phyloP scores from a whole-genome alignment of 352 stramenopile genomes.

The Phytophthora pisi region DNA sequence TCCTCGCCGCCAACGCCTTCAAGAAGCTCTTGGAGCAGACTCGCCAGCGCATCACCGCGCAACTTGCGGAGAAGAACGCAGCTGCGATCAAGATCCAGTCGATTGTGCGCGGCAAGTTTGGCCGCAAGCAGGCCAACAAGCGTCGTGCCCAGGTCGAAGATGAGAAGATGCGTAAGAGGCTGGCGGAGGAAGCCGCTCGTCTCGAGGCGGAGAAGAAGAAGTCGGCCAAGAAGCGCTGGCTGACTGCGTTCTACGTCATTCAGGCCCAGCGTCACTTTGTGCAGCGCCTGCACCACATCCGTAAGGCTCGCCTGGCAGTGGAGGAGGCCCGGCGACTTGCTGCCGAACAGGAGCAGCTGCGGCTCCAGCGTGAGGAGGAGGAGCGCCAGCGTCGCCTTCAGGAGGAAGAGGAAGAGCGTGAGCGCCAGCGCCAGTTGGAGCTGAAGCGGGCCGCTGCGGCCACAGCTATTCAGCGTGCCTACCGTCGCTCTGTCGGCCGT shows the following conservation, averaged over 20 bases:
- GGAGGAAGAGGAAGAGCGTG: slow-evolving; percentile 64
- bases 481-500: slow-evolving; percentile 64
- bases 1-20: slow-evolving; percentile 75
- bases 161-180: slow-evolving; percentile 77
- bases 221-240: slow-evolving; percentile 82
- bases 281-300: slow-evolving; percentile 79
- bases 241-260: slow-evolving; percentile 66
- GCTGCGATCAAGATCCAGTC: slow-evolving; percentile 80
- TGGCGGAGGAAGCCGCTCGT: slow-evolving; percentile 78
- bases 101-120: slow-evolving; percentile 83
- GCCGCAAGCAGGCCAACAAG: slow-evolving; percentile 72
- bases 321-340: slow-evolving; percentile 77
- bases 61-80: slow-evolving; percentile 50
- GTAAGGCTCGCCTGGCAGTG: slow-evolving; percentile 77
- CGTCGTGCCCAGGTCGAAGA: slow-evolving; percentile 72
- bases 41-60: slow-evolving; percentile 50
- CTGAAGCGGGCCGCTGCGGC: slow-evolving; percentile 63
- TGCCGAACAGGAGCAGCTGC: slow-evolving; percentile 68
- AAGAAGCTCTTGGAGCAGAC: slow-evolving; percentile 60
- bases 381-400: slow-evolving; percentile 65
- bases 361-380: slow-evolving; percentile 72
- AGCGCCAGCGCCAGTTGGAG: slow-evolving; percentile 66
- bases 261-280: slow-evolving; percentile 85
- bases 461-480: slow-evolving; percentile 70
- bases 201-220: slow-evolving; percentile 69